These are phyloP conservation scores for Erythrophleum ivorense DNA, from an alignment of 331 rosid genomes.

Conservation along the genomic window DNA sequence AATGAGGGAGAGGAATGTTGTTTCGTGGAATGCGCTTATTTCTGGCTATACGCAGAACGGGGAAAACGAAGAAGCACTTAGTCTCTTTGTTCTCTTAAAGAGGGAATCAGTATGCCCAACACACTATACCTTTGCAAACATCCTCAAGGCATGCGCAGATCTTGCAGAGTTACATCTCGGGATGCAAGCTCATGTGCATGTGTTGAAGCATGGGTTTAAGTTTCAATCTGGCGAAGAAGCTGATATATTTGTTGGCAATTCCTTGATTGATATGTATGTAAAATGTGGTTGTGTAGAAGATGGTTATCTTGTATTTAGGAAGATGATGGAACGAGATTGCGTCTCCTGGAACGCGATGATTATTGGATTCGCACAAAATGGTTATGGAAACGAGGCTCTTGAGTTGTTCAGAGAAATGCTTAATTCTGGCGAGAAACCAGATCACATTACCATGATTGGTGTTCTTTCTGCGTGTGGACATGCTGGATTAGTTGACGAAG, in stretches of 20 bases:
- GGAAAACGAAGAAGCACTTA: slow-evolving; percentile 59
- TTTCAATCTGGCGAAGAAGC: too few relatives aligned
- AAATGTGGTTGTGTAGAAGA: slow-evolving; percentile 67
- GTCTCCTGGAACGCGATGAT: too few relatives aligned
- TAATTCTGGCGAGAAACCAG: slow-evolving; percentile 54
- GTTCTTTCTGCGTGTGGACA: too few relatives aligned
- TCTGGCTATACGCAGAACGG: slow-evolving; percentile 65
- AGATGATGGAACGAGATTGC: slow-evolving; percentile 58
- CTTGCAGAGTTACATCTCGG: slow-evolving; percentile 59
- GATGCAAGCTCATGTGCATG: slow-evolving; percentile 59
- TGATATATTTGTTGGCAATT: slow-evolving; percentile 59
- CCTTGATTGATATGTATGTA: slow-evolving; percentile 65
- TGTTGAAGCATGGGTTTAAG: slow-evolving; percentile 61
- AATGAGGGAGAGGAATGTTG: slow-evolving; percentile 63
- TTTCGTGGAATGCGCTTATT: slow-evolving; percentile 65
- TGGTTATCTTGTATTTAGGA: slow-evolving; percentile 46
- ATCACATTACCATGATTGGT: slow-evolving; percentile 66
- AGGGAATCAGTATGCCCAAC: slow-evolving; percentile 62
- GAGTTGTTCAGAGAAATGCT: slow-evolving; percentile 50
- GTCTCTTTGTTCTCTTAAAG: slow-evolving; percentile 55
- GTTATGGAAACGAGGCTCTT: slow-evolving; percentile 52
- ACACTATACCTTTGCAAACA: slow-evolving; percentile 62
- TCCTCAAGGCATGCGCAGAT: slow-evolving; percentile 63
- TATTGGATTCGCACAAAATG: too few relatives aligned
- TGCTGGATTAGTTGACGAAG: slow-evolving; percentile 62